Conservation (phyloP, 306 rosid species). For the Medicago ruthenica region DNA sequence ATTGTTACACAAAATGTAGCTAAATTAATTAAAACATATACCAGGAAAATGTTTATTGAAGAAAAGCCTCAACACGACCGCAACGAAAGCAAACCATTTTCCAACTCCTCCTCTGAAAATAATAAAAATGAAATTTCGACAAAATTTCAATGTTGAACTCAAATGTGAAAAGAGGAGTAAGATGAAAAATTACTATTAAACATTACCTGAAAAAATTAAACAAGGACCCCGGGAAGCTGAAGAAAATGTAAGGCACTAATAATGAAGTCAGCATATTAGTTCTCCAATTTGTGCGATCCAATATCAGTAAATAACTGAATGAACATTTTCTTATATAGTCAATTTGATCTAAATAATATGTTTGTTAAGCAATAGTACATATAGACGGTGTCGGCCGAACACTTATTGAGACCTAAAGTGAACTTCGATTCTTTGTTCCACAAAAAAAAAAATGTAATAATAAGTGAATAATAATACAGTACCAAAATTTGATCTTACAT, state of each 20-base stretch:
- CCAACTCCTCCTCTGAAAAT: slow-evolving; percentile 75
- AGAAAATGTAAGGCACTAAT: slow-evolving; percentile 86
- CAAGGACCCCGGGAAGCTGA: slow-evolving; percentile 73
- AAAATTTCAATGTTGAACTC: neutral
- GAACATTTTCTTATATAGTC: slow-evolving; percentile 8
- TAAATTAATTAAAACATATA: slow-evolving; percentile 39
- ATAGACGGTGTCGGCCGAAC: too few species aligned
- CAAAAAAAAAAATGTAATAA: too few species aligned
- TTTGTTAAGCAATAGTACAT: neutral
- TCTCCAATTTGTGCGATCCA: slow-evolving; percentile 96
- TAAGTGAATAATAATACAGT: too few species aligned
- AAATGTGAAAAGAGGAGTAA: neutral
- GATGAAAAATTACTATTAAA: neutral
- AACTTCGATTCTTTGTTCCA: too few species aligned
- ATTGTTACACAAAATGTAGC: neutral
- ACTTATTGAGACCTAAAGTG: too few species aligned
- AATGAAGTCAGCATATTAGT: slow-evolving; percentile 85
- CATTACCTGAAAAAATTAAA: slow-evolving; percentile 68
- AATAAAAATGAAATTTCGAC: slow-evolving; percentile 10
- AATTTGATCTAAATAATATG: slow-evolving; percentile 1
- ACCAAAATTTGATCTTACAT: slow-evolving; percentile 66
- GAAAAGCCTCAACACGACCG: slow-evolving; percentile 87
- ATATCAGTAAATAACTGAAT: slow-evolving; percentile 75
- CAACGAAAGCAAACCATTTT: slow-evolving; percentile 76
- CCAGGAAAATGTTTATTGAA: slow-evolving; percentile 87